Evolutionary conservation across 345 rosid species (phyloP), one percentile per base, ranked within the genome.

Genomic region (Eucalyptus sp.): DNA sequence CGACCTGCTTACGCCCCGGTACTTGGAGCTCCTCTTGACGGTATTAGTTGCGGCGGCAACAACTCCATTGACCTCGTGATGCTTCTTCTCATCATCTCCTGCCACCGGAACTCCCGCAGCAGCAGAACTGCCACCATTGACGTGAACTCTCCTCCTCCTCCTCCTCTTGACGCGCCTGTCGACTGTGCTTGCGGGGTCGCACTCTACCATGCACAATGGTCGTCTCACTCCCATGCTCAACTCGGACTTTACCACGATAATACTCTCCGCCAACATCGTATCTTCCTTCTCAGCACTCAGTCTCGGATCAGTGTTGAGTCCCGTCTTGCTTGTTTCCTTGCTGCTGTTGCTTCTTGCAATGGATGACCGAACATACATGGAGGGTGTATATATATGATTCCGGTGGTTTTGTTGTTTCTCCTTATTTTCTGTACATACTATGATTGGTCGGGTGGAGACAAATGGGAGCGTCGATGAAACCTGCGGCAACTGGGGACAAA

Each of bases 1-100:
- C 33, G 80, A 89, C 97, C 95, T 94, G 95, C 97, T 95, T 5
- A 94, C 97, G 3, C 97, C 97, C 3, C 96, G 96, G 68, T 93
- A 95, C 87, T 92, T 94, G 37, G 97, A 95, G 88, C 97, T 95
- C 92, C 97, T 94, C 91, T 95, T 95, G 88, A 91, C 94, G 14
- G 95, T 92, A 13, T 92, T 87, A 10, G 95, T 91, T 18, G 87
- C 91, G 27, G 93, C 5, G 5, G 46, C 14, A 6, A 43, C 22
- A 33, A 33, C 48, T 25, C 48, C 83, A 37, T 76, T 5, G 7
- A 76, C 27, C 88, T 64, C 66, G 37, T 62, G 83, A 49, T 13
- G 27, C 88, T 62, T 68, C 80, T 33, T 31, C 54, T 27, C 6
- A n/a, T 62, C 88, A 44, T 27, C 71, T 37, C 20, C 66, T 2